Evolutionary conservation across 352 stramenopile species (phyloP).

Genomic region (Globisporangium megalacanthum): DNA sequence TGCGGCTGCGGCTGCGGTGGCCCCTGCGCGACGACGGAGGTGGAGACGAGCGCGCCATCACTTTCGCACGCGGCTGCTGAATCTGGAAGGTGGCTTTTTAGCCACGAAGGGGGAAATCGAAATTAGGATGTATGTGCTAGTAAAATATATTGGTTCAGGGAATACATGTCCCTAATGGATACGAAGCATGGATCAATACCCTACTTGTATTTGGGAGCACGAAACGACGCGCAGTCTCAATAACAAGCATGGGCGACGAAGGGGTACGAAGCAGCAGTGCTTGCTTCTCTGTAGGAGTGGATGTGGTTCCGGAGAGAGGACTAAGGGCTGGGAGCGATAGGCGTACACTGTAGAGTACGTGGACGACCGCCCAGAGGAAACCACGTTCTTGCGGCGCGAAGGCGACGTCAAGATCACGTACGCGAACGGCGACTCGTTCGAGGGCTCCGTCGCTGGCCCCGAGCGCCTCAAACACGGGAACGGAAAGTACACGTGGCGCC

Average conservation of each 20-base stretch:
- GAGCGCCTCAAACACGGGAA: conserved; percentile 80
- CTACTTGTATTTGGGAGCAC: neutral
- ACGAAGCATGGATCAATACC: too few relatives aligned
- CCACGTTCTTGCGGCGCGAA: conserved; percentile 78
- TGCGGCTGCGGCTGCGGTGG: conserved; percentile 4
- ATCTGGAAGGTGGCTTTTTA: neutral
- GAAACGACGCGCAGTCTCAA: conserved; percentile 16
- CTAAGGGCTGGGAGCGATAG: conserved; percentile 12
- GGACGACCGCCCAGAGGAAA: conserved; percentile 82
- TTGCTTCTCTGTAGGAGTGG: neutral
- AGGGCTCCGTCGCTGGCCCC: conserved; percentile 66
- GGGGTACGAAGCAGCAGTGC: conserved; percentile 18
- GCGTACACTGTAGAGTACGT: conserved; percentile 82
- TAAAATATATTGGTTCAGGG: too few relatives aligned
- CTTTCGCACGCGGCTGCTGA: neutral
- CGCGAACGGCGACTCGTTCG: conserved; percentile 87
- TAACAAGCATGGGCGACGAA: conserved; percentile 38
- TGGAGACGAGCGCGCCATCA: conserved; percentile 4
- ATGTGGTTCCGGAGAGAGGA: neutral
- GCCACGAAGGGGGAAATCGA: too few relatives aligned
- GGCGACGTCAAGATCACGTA: conserved; percentile 88
- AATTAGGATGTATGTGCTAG: too few relatives aligned
- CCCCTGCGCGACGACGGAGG: conserved; percentile 1
- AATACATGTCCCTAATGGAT: too few relatives aligned
- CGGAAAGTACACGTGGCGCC: conserved; percentile 87